Evolutionary conservation across 2,329 filamentous ascomycete species (phyloP).

Genomic region (Ascochyta pisi): DNA sequence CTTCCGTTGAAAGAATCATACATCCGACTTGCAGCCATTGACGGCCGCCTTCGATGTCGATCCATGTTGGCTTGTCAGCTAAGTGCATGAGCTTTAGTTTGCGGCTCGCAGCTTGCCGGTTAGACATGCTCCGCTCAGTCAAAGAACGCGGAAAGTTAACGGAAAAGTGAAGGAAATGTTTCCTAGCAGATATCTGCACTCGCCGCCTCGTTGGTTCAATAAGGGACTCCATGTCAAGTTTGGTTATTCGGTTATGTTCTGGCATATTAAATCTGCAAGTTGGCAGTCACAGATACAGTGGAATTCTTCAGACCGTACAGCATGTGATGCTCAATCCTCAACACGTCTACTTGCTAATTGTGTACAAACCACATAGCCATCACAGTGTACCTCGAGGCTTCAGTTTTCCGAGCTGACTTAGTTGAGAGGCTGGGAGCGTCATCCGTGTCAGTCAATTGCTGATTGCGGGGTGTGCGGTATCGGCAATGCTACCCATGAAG

Average conservation of each 20-base stretch:
- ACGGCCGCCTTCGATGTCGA: neutral
- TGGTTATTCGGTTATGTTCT: neutral
- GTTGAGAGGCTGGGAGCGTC: neutral
- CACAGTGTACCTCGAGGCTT: neutral
- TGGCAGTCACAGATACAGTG: too few species aligned
- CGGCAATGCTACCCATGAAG: neutral
- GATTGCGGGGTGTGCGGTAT: neutral
- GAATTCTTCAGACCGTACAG: too few species aligned
- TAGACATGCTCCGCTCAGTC: neutral
- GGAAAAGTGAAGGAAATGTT: neutral
- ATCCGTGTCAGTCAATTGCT: neutral
- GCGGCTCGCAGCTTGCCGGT: neutral
- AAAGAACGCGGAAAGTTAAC: neutral
- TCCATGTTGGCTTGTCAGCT: neutral
- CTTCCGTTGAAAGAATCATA: neutral
- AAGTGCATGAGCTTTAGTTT: neutral
- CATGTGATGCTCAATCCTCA: too few species aligned
- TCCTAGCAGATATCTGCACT: neutral
- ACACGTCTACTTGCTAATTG: too few species aligned
- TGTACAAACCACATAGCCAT: neutral
- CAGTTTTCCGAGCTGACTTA: neutral
- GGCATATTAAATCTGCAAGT: neutral
- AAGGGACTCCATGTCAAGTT: neutral
- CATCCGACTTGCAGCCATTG: neutral
- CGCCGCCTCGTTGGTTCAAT: neutral